Evolutionary conservation across 768 basidiomycete species (phyloP), one percentile per base, ranked within the genome.

Genomic region (Lactarius hengduanensis): DNA sequence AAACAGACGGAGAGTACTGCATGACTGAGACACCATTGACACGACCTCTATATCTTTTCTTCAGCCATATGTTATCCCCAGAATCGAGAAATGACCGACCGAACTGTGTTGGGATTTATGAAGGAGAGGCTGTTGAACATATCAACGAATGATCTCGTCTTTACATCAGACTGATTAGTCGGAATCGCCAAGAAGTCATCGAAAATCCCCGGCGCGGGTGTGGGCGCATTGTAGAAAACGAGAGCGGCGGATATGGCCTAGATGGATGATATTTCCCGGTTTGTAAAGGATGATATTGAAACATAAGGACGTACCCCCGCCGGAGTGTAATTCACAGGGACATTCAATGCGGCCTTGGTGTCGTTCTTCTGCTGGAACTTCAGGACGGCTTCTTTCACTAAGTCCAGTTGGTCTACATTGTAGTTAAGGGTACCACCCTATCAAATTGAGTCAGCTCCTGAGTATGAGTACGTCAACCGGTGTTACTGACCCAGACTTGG

Each of bases 161-260:
- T 10, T 13, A 67, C 45, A 10, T 62, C 63, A 0, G 20, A 40
- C 16, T 41, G 20, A n/a, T 57, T 40, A 3, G 50, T 18, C 0
- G 68, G 67, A 20, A 71, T 59, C 34, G 55, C 68, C n/a, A 71
- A 45, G 20, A 72, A 65, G 22, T 69, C 65, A 20, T 71, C 63
- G 50, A 72, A 72, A 22, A 67, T 57, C 2, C 70, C 70, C 1
- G 2, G 30, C 3, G 22, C 1, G 10, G 45, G 45, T 47, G 45
- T 47, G 10, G 45, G 45, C 3, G n/a, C 45, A 11, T 47, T 11
- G 9, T 13, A 57, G n/a, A 47, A 47, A n/a, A 47, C 1, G n/a
- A 11, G 0, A 10, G n/a, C n/a, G 22, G n/a, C n/a, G 4, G 20
- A 22, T n/a, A 47, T 11, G n/a, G 22, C 11, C 45, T 47, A 1